These are phyloP conservation scores for Epichloe sp. DNA, from an alignment of 2,329 filamentous ascomycete genomes.

Conservation along the genomic window DNA sequence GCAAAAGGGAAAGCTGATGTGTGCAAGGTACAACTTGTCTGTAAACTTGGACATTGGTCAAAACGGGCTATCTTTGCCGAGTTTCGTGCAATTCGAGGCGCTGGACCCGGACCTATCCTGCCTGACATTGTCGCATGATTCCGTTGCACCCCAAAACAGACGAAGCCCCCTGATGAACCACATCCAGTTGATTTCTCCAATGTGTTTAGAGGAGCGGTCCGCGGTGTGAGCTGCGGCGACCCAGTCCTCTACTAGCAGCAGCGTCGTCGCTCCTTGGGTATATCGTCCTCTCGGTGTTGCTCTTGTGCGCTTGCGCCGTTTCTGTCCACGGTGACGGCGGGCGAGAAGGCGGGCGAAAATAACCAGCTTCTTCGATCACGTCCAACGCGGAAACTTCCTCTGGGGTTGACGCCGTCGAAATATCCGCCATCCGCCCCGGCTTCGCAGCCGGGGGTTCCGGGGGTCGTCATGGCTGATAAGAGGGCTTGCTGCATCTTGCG, in stretches of 20 bases:
- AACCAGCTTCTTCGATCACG: conserved; percentile 46
- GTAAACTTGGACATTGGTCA: too few species aligned
- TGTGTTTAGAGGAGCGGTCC: too few species aligned
- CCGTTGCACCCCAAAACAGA: too few species aligned
- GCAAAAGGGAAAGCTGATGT: neutral
- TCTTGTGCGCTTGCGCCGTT: conserved; percentile 19
- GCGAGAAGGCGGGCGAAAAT: conserved; percentile 41
- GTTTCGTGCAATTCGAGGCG: too few species aligned
- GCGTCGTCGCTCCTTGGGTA: conserved; percentile 13
- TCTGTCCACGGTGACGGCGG: conserved; percentile 35
- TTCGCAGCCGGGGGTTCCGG: conserved; percentile 38
- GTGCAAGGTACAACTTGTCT: too few species aligned
- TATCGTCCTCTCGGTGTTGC: conserved; percentile 8
- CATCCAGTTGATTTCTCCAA: too few species aligned
- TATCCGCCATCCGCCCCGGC: conserved; percentile 33
- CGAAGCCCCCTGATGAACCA: too few species aligned
- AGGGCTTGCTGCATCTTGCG: conserved; percentile 48
- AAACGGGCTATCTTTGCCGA: too few species aligned
- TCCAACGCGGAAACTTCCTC: conserved; percentile 42
- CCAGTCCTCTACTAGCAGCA: conserved; percentile 15
- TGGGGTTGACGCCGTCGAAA: conserved; percentile 34
- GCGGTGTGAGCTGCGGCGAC: too few species aligned
- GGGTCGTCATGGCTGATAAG: conserved; percentile 38
- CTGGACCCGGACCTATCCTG: too few species aligned
- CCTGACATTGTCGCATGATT: too few species aligned